Base-by-base conservation (phyloP, 352 stramenopile genomes). In the Salisapilia sapeloensis region DNA sequence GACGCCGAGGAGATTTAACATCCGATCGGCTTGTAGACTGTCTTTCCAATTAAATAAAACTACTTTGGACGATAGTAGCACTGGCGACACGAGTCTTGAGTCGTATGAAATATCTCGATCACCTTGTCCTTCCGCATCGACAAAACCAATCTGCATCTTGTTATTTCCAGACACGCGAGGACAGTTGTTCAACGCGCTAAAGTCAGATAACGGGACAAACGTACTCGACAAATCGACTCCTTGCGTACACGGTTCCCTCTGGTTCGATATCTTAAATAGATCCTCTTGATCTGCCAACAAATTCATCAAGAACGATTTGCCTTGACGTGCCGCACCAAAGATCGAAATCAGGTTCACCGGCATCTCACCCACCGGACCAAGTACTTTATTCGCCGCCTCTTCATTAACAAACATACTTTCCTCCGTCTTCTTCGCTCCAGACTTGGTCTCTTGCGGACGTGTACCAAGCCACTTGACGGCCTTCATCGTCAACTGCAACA, bases 31-130 rank as follows among this genome's bases (percentile, higher is more conserved):
- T 29, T 91, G 71, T 1, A 91, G 40, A 54, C 69, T 84, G 43
- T 91, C 75, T 42, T 90, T 90, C 75, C 75, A 90, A 48, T 90
- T 90, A 42, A 90, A 90, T n/a, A 90, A 49, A 23, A 90, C 75
- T 0, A 72, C 71, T 35, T 90, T 90, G 15, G 75, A 90, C 14
- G 75, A 46, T n/a, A 90, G 45, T 32, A 90, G 48, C 24, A 90
- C 70, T 2, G 75, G 75, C 16, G 75, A 87, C 38, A 90, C 71
- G 15, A 90, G 52, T 30, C 71, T 47, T 36, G 71, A 90, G 40
- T 90, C 75, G 32, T 90, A 60, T 80, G 35, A 6, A 35, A 90
- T 90, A 28, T 90, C 75, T 28, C 75, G 53, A 41, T 90, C 75
- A 29, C 74, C 75, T 34, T 90, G 75, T 24, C 75, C 75, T 46